Evolutionary conservation across 495 filamentous ascomycete genomes (phyloP), one percentile per base, ranked within the genome.

Genomic region (Penicillium antarcticum): DNA sequence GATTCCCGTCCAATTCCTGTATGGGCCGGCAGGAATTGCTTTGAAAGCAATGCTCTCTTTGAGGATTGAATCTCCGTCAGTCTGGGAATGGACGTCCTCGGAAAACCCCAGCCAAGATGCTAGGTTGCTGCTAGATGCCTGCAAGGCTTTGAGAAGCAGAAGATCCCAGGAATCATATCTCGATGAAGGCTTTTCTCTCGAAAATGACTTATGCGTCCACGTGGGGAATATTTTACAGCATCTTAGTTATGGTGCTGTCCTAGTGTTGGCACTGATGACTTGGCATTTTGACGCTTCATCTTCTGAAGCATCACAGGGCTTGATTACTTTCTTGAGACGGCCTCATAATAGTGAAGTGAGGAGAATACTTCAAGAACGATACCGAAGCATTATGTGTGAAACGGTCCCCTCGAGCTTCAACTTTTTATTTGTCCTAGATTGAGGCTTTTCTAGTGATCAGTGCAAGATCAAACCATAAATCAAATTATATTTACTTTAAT

Each of bases 21-120:
- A 45, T 24, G 31, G 42, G 42, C 42, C 42, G 0, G 42, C 42
- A 45, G 10, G 34, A 45, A 45, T 45, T 34, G 2, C 42, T 45
- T 45, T 45, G 31, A 9, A 45, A 29, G 42, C 17, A 42, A 42
- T 42, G 40, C 18, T 42, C 23, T 23, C 11, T 0, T 42, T 29
- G 40, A 11, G 40, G 14, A 42, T 42, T 42, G 23, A n/a, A 12
- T 42, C 23, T 21, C 40, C 12, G 5, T 42, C 21, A 0, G 13
- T 17, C 23, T 4, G 11, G 19, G 10, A 42, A 26, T 17, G 12
- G 40, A 14, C 10, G 9, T 21, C 40, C 18, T 24, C 40, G 40
- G 40, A 42, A 42, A 14, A 0, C 5, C 23, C 5, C 5, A 42
- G 40, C 40, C 40, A 42, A 24, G 40, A 42, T 11, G 40, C 40